phyloP scores from a whole-genome alignment of 129 eudicot species.

The Saposhnikovia divaricata region DNA sequence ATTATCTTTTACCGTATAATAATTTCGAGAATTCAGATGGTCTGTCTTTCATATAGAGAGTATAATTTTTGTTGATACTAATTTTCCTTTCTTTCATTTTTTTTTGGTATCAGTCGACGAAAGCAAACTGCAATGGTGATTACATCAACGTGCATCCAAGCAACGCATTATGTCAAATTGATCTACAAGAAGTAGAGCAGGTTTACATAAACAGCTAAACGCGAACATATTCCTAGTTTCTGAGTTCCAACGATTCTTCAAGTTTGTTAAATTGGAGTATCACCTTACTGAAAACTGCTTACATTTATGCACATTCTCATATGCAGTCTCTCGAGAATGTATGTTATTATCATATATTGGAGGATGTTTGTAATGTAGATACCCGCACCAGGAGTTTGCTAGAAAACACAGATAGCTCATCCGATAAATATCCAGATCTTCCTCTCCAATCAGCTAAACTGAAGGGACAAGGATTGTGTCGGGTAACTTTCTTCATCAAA shows the following conservation, averaged over 20 bases:
- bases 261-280: not conserved
- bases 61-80: no score
- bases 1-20: no score
- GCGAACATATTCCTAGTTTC: not conserved
- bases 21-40: no score
- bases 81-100: not conserved
- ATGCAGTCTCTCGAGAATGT: not conserved
- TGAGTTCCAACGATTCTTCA: not conserved
- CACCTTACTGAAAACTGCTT: not conserved
- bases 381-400: not conserved
- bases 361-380: not conserved
- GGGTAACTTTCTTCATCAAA: not conserved
- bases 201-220: not conserved
- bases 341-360: not conserved
- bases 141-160: slow-evolving; percentile 6
- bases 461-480: not conserved
- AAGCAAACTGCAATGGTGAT: slow-evolving; percentile 2
- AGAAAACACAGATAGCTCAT: not conserved
- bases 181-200: not conserved
- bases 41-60: no score
- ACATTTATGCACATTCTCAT: not conserved
- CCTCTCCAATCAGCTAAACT: not conserved
- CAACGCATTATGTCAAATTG: not conserved
- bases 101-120: not conserved
- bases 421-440: not conserved